Base-by-base conservation (phyloP, 805 yeast genomes). In the Gaillardinia entomophila region DNA sequence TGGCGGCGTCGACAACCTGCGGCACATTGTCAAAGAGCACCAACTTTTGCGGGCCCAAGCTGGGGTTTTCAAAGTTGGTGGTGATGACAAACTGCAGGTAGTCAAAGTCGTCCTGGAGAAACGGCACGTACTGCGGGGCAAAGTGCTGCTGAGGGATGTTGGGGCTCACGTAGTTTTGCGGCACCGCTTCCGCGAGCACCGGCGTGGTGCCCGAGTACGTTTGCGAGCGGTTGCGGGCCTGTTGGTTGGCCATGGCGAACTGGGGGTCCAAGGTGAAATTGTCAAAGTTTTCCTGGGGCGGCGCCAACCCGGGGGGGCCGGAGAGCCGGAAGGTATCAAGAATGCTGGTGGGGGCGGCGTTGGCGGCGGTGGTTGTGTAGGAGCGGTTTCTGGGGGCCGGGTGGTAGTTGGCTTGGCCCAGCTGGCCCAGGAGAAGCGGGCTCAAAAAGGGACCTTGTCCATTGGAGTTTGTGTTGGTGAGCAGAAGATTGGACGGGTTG, bases 21-120 rank as follows among this genome's bases (percentile, higher is more conserved):
- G 97, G 97, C 32, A 90, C 69, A 49, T 89, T 87, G 28, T 88
- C 84, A 34, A 92, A 66, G 42, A 89, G 69, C 28, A 90, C 66
- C 10, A 86, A 78, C 43, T 82, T 76, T 1, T 95, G 79, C 12
- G 95, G 94, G 12, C 83, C 78, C 43, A 86, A 52, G 28, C 77
- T 64, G 3, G 84, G 70, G 48, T 82, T 86, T 34, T 79, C 82
- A 45, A 77, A 77, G 26, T 83, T 76, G 2, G 89, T 77, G n/a
- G 82, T 79, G 61, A 82, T 68, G 26, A 74, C 68, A 26, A 81
- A 60, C 24, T 71, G 63, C 18, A 72, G 58, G 35, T 81, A 77
- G 41, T 81, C 81, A 26, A 77, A 60, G 37, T 79, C 78, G 49
- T 83, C 89, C 55, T 52, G 54, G 34, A 61, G 45, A 42, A 61